Evolutionary conservation across 306 rosid genomes (phyloP).

Genomic region (Cicer yamashitae): DNA sequence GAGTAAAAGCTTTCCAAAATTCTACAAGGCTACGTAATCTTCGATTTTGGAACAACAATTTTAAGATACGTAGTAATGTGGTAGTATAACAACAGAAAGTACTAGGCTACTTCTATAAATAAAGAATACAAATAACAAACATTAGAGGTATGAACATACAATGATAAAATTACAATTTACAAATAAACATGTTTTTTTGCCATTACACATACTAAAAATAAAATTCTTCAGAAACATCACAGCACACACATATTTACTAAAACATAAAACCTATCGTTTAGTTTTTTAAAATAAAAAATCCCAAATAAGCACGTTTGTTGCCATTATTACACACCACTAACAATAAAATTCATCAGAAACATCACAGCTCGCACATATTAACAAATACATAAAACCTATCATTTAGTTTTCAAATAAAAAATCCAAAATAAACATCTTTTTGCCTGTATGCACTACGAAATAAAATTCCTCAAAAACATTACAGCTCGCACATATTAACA

Average conservation of each 20-base stretch:
- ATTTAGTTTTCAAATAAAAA: background rate
- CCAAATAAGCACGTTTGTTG: too few relatives aligned
- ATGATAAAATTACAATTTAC: background rate
- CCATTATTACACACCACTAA: background rate
- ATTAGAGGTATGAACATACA: background rate
- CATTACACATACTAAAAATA: background rate
- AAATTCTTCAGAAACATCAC: background rate
- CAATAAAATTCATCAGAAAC: background rate
- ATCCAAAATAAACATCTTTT: too few relatives aligned
- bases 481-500: conserved; percentile 2
- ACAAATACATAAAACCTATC: conserved; percentile 4
- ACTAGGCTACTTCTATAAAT: conserved; percentile 13
- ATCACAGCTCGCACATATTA: conserved; percentile 4
- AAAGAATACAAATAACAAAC: conserved; percentile 1
- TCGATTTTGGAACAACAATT: background rate
- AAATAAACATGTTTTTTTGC: background rate
- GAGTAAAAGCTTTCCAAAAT: conserved; percentile 8
- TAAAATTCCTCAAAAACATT: background rate
- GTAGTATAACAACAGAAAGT: background rate
- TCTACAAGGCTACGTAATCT: conserved; percentile 8
- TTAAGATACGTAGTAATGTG: background rate
- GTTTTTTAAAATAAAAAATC: too few relatives aligned
- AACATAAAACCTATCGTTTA: background rate
- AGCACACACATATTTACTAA: background rate
- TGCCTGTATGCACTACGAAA: background rate